Conservation (phyloP, 345 rosid species). For the Salix caprea region DNA sequence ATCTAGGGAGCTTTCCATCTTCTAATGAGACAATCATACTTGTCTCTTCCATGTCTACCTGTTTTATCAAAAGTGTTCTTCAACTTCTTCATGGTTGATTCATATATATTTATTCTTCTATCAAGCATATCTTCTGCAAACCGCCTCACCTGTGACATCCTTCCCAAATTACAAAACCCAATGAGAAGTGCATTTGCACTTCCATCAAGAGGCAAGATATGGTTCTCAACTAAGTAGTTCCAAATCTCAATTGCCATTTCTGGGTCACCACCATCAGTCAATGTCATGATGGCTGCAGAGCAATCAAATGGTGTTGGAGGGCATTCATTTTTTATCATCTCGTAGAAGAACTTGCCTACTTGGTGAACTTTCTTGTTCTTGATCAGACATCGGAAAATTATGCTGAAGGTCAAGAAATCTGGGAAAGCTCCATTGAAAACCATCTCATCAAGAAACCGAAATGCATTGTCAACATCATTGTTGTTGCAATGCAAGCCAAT, state of each 20-base stretch:
- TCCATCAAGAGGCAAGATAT: constrained; percentile 33
- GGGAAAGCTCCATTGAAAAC: constrained; percentile 48
- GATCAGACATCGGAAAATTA: constrained; percentile 46
- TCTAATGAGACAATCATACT: constrained; percentile 39
- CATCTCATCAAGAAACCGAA: constrained; percentile 52
- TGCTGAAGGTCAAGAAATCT: constrained; percentile 42
- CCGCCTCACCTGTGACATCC: constrained; percentile 40
- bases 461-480: constrained; percentile 32
- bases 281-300: constrained; percentile 39
- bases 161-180: constrained; percentile 43
- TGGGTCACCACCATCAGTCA: constrained; percentile 45
- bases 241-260: constrained; percentile 57
- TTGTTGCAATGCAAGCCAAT: constrained; percentile 45
- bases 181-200: constrained; percentile 45
- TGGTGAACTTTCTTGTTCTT: constrained; percentile 39
- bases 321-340: constrained; percentile 55
- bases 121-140: constrained; percentile 49
- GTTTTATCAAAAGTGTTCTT: constrained; percentile 33
- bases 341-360: constrained; percentile 41
- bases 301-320: constrained; percentile 42
- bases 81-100: constrained; percentile 49
- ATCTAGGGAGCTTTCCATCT: constrained; percentile 36
- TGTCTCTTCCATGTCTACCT: constrained; percentile 40
- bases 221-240: constrained; percentile 47
- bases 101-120: constrained; percentile 32